phyloP scores from a whole-genome alignment of 805 yeast species.

The Naumovozyma castellii region DNA sequence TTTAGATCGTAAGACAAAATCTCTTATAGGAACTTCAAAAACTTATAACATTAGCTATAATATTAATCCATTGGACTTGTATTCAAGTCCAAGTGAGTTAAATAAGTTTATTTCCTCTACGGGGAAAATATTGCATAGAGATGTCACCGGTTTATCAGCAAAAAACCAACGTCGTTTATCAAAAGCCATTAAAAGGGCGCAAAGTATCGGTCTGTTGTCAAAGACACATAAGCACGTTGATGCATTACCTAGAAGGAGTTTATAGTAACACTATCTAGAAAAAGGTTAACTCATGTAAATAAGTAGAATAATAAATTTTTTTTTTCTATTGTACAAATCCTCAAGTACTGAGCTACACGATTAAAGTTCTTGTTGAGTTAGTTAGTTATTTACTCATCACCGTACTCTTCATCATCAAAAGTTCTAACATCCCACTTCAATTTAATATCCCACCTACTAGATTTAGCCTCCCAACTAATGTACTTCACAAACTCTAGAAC shows the following conservation, averaged over 20 bases:
- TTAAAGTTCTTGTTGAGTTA: too few relatives aligned
- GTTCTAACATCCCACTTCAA: conserved; percentile 67
- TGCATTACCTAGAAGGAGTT: conserved; percentile 29
- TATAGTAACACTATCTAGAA: not conserved
- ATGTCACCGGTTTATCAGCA: conserved; percentile 55
- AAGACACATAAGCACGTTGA: conserved; percentile 57
- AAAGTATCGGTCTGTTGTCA: conserved; percentile 72
- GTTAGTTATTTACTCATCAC: conserved; percentile 8
- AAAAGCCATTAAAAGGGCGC: conserved; percentile 70
- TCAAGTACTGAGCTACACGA: too few relatives aligned
- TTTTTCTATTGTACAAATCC: too few relatives aligned
- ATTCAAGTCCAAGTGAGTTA: conserved; percentile 61
- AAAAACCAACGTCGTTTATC: conserved; percentile 62
- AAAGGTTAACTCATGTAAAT: too few relatives aligned
- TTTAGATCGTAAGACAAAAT: conserved; percentile 36
- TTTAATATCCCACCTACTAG: conserved; percentile 85
- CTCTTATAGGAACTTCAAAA: conserved; percentile 5
- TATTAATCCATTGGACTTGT: conserved; percentile 56
- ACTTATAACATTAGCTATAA: conserved; percentile 1
- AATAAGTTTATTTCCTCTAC: conserved; percentile 57
- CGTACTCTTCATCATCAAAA: conserved; percentile 18
- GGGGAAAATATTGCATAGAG: conserved; percentile 70
- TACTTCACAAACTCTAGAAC: conserved; percentile 91
- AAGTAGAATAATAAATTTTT: too few relatives aligned
- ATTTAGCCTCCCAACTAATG: conserved; percentile 77